phyloP scores from a whole-genome alignment of 2,329 filamentous ascomycete genomes.

The Alternaria sp. region DNA sequence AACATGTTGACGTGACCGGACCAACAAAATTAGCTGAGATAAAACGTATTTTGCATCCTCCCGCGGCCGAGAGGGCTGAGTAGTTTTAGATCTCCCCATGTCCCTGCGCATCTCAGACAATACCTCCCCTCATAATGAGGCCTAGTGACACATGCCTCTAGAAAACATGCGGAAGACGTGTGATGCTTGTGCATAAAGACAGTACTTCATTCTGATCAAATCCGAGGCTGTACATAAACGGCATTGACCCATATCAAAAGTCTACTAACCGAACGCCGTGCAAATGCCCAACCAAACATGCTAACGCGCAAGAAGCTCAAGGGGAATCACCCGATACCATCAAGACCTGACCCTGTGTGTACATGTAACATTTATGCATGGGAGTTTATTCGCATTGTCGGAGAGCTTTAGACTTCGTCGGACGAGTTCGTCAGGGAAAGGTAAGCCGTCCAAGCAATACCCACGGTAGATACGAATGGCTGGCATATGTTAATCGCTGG shows the following conservation, averaged over 20 bases:
- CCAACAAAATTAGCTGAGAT: slow-evolving; percentile 22
- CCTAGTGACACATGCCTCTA: background rate
- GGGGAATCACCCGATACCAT: slow-evolving; percentile 22
- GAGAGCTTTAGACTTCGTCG: slow-evolving; percentile 65
- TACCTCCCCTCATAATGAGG: background rate
- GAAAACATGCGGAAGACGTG: background rate
- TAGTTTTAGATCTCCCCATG: background rate
- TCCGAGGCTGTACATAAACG: slow-evolving; percentile 10
- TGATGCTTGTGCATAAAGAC: background rate
- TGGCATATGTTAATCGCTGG: slow-evolving; percentile 51
- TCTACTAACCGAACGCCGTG: slow-evolving; percentile 26
- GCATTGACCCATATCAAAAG: slow-evolving; percentile 15
- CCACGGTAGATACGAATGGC: slow-evolving; percentile 95
- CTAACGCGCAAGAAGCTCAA: slow-evolving; percentile 33
- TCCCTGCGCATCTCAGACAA: slow-evolving; percentile 3
- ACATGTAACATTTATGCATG: slow-evolving; percentile 26
- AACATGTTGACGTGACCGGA: slow-evolving; percentile 28
- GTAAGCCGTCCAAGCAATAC: slow-evolving; percentile 98
- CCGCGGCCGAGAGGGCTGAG: slow-evolving; percentile 37
- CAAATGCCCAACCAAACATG: slow-evolving; percentile 33
- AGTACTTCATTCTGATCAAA: slow-evolving; percentile 13
- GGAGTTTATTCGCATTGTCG: slow-evolving; percentile 20
- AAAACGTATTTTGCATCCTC: slow-evolving; percentile 18
- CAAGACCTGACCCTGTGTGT: slow-evolving; percentile 26
- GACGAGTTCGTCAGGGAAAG: slow-evolving; percentile 89